These are phyloP conservation scores for Verticillium longisporum DNA, from an alignment of 2,329 filamentous ascomycete species.

Conservation along the genomic window DNA sequence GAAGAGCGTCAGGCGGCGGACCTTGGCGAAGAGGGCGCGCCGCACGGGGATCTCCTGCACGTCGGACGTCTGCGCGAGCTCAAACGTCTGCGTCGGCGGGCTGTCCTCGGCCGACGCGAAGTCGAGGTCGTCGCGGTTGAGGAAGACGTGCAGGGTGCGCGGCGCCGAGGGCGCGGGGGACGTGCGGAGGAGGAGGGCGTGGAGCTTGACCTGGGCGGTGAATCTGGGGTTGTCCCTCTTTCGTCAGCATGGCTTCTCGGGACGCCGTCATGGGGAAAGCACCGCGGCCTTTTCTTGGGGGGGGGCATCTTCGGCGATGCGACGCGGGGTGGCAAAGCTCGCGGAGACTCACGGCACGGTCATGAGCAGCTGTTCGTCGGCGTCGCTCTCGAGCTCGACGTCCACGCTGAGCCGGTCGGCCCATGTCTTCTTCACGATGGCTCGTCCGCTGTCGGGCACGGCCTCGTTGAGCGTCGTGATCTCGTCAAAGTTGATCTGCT, in stretches of 20 bases:
- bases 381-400: conserved; percentile 77
- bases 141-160: conserved; percentile 75
- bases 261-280: too few species aligned
- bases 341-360: conserved; percentile 65
- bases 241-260: neutral
- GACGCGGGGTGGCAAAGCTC: too few species aligned
- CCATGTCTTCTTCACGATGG: conserved; percentile 87
- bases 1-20: conserved; percentile 78
- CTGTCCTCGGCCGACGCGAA: conserved; percentile 69
- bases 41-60: conserved; percentile 84
- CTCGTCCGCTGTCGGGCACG: conserved; percentile 57
- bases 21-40: conserved; percentile 80
- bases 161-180: conserved; percentile 66
- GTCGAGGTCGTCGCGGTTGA: conserved; percentile 83
- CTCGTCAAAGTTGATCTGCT: conserved; percentile 82
- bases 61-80: conserved; percentile 70
- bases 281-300: neutral
- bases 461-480: conserved; percentile 83
- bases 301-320: too few species aligned
- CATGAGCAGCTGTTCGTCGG: conserved; percentile 91
- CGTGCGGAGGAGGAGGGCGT: conserved; percentile 80
- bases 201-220: conserved; percentile 87
- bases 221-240: conserved; percentile 50
- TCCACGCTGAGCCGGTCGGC: conserved; percentile 62
- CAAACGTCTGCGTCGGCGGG: conserved; percentile 65